Evolutionary conservation across 768 basidiomycete species (phyloP), one percentile per base, ranked within the genome.

Genomic region (Stropharia rugosoannulata): DNA sequence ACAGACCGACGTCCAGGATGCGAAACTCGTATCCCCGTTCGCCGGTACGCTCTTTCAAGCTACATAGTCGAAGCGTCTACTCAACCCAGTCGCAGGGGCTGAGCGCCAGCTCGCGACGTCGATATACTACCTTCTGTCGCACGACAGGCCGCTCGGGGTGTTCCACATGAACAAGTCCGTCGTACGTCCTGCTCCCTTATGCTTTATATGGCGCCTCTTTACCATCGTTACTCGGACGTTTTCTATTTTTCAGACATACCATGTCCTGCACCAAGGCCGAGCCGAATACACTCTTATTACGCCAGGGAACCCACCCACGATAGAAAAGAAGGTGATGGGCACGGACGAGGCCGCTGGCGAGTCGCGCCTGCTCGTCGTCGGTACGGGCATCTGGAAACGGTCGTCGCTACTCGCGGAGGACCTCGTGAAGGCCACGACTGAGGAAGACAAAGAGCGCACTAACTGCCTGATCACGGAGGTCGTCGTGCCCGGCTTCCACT

Each of bases 381-480:
- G 82, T 39, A 78, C 78, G 0, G 73, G 74, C 5, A 68, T 73
- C 10, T 83, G 80, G 77, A 89, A 85, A 59, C 87, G 76, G 64
- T 78, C 74, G 18, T 73, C 75, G 43, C 78, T 84, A 0, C 80
- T 84, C 10, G 77, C 68, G 16, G 73, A 67, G 35, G 74, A 73
- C 59, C 56, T 77, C 18, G 63, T 65, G 8, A 61, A 59, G n/a
- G 72, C 70, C 3, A 62, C 60, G 40, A 69, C 73, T 3, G 55
- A 62, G 6, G 70, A 72, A 46, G 65, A 73, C 40, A 65, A 67
- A 55, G 66, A 73, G 36, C 55, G 62, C n/a, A 69, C 70, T 0
- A 77, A 82, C 4, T 83, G 81, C 58, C 66, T 86, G 52, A 82
- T 86, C 59, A 80, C 77, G 15, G 82, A 85, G 68, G 77, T 85